Percentiles rank a stretch among this genome's conserved stretches.
Conservation (phyloP, 164 flowering plant genomes). For the Macadamia integrifolia region DNA sequence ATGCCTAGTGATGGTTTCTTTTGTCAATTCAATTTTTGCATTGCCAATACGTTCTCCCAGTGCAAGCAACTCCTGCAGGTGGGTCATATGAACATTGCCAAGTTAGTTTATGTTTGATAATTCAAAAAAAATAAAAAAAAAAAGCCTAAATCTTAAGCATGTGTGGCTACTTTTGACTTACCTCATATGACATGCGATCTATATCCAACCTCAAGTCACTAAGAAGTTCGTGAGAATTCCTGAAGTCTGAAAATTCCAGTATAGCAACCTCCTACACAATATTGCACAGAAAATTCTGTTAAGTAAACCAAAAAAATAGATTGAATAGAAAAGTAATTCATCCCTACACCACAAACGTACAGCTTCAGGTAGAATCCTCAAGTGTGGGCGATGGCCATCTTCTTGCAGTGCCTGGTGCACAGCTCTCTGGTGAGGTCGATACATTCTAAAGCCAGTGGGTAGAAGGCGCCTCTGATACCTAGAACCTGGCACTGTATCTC, state of each 20-base stretch:
- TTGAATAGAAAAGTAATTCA: background rate
- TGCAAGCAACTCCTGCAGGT: conserved; percentile 60
- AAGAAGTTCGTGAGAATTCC: conserved; percentile 48
- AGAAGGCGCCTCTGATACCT: conserved; percentile 38
- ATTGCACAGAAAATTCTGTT: conserved; percentile 3
- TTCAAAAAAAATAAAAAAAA: background rate
- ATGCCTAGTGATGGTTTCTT: conserved; percentile 27
- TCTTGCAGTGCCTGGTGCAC: conserved; percentile 35
- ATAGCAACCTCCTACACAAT: conserved; percentile 57
- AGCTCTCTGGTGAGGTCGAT: conserved; percentile 34
- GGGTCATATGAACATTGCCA: background rate
- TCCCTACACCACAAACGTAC: conserved; percentile 27
- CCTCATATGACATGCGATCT: conserved; percentile 98
- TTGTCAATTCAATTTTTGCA: conserved; percentile 52
- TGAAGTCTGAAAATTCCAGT: conserved; percentile 45
- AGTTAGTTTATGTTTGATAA: background rate
- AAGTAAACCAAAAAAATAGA: background rate
- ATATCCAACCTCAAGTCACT: conserved; percentile 89
- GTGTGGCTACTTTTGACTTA: conserved; percentile 6
- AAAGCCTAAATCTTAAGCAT: too few relatives aligned
- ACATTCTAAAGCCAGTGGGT: conserved; percentile 43
- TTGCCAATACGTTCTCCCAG: conserved; percentile 54
- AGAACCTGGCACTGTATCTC: conserved; percentile 31
- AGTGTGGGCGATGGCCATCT: conserved; percentile 34
- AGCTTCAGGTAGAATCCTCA: conserved; percentile 57